Base-by-base conservation (phyloP, 139 green algal genomes). In the Closterium sp. region DNA sequence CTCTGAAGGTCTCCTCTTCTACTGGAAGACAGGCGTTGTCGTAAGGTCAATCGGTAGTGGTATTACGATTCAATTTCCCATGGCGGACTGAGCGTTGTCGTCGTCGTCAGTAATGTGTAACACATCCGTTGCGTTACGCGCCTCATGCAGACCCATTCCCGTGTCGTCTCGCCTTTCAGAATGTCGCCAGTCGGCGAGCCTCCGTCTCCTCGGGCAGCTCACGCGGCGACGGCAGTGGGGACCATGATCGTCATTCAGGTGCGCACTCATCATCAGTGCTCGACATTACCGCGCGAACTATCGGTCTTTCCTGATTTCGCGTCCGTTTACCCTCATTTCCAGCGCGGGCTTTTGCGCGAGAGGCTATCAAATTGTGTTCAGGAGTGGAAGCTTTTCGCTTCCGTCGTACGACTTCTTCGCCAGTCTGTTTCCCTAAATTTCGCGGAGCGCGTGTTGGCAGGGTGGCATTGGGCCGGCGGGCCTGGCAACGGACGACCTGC, bases 191-290 rank as follows among this genome's bases (percentile, higher is more conserved):
- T 94, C 42, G 98, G 98, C 7, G 98, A 99, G 93, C 95, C 96
- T 19, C 98, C 98, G 0, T 98, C 97, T 22, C 97, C 98, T 0
- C 95, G 98, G 11, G 98, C 98, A 70, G 98, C 98, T 4, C 98
- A 99, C 91, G 97, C 98, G 70, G 97, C 97, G 21, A 98, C 98
- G n/a, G 97, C 98, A 19, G 98, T 99, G 19, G 98, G 98, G 89
- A 99, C 97, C 92, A 99, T 99, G 98, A 97, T 99, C 1, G 98
- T 99, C 6, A 96, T 99, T 38, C 97, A 99, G 96, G 98, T 98
- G 29, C 97, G 98, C 30, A 99, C 98, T 24, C 27, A 2, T 24
- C 17, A 79, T 27, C 62, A 79, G 0, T 79, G 62, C 17, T 79
- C 17, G 19, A 79, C 62, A 79, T 50, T 50, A 50, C 38, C 38